Conservation (phyloP, 169 alveolate genomes). For the Eimeria tenella region DNA sequence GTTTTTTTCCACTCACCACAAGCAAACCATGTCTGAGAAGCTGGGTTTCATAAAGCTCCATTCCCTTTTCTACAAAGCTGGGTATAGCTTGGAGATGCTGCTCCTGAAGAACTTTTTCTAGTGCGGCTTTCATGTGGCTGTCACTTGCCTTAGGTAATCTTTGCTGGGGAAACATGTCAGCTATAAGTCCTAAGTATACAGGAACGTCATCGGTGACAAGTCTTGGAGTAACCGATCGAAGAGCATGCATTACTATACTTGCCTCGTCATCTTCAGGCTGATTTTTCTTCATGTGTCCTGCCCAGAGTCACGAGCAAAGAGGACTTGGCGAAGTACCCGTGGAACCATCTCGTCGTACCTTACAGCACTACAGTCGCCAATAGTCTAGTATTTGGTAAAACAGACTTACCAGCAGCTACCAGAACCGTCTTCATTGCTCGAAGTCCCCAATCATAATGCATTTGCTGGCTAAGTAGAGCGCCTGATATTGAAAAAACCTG, state of each 20-base stretch:
- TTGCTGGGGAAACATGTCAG: constrained; percentile 95
- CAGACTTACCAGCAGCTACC: constrained; percentile 96
- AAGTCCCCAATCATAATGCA: constrained; percentile 98
- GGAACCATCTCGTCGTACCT: too few relatives aligned
- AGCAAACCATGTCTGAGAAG: constrained; percentile 96
- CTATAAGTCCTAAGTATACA: constrained; percentile 93
- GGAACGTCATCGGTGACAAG: constrained; percentile 91
- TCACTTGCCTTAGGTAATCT: constrained; percentile 85
- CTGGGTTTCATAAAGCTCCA: constrained; percentile 95
- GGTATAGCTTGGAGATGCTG: constrained; percentile 87
- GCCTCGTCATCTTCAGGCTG: constrained; percentile 92
- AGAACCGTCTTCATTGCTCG: constrained; percentile 97
- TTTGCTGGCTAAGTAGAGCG: constrained; percentile 94
- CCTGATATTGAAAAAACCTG: constrained; percentile 91
- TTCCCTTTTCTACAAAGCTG: constrained; percentile 91
- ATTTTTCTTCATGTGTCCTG: constrained; percentile 74
- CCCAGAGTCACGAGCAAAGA: neutral
- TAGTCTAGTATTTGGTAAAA: constrained; percentile 12
- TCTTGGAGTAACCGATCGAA: constrained; percentile 96
- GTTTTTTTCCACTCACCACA: constrained; percentile 89
- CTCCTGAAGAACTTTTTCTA: constrained; percentile 41
- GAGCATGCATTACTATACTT: constrained; percentile 93
- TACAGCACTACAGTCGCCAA: too few relatives aligned
- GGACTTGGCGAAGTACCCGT: neutral
- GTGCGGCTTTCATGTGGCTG: constrained; percentile 8